Conservation (phyloP, 1,284 basidiomycete genomes). For the Rhodofomes roseus region DNA sequence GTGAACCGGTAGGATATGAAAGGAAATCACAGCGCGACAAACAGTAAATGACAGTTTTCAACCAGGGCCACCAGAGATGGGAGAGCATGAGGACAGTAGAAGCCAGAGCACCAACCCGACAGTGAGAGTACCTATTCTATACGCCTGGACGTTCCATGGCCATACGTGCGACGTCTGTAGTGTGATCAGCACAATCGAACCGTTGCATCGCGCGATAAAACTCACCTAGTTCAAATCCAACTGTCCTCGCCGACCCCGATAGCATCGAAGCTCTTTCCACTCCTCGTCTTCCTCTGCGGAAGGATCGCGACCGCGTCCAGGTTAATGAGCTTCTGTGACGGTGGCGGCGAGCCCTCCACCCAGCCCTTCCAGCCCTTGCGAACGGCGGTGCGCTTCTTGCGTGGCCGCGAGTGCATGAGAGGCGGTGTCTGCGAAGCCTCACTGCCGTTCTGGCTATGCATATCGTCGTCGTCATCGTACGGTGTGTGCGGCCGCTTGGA, state of each 20-base stretch:
- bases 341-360: constrained; percentile 78
- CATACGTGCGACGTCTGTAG: not conserved
- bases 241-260: constrained; percentile 53
- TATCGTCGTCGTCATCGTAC: constrained; percentile 38
- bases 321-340: constrained; percentile 77
- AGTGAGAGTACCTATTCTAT: constrained; percentile 2
- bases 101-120: not conserved
- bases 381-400: constrained; percentile 67
- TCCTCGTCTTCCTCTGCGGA: constrained; percentile 65
- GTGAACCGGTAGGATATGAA: constrained; percentile 2
- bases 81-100: not conserved
- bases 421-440: constrained; percentile 26
- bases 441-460: constrained; percentile 23
- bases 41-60: not conserved
- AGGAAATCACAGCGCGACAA: not conserved
- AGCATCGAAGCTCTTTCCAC: constrained; percentile 78
- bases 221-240: constrained; percentile 33
- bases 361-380: constrained; percentile 84
- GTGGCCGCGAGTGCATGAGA: constrained; percentile 26
- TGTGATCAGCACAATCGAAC: constrained; percentile 16
- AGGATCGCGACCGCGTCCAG: constrained; percentile 60
- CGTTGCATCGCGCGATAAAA: constrained; percentile 13
- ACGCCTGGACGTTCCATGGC: not conserved
- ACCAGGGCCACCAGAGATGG: not conserved
- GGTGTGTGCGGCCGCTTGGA: constrained; percentile 75